These are phyloP conservation scores for Plantago ovata DNA, from an alignment of 257 asterid genomes.

Conservation along the genomic window DNA sequence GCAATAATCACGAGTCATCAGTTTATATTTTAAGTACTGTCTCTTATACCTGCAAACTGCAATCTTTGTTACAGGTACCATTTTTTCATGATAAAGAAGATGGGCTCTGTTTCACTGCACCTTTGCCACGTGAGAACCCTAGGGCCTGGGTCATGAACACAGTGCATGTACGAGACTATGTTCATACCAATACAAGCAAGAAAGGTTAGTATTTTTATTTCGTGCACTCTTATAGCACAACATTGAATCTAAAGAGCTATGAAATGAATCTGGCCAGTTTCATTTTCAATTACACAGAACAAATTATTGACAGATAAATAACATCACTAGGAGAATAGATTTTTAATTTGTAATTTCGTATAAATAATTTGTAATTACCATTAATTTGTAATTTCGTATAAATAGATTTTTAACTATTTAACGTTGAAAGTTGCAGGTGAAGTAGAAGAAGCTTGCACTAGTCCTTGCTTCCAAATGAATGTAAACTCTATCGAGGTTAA, in stretches of 20 bases:
- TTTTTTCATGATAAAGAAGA: slow-evolving; percentile 26
- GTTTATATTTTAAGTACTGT: slow-evolving; percentile 18
- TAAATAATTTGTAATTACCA: too few relatives aligned
- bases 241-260: too few relatives aligned
- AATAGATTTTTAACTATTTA: not conserved
- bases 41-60: not conserved
- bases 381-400: not conserved
- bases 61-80: slow-evolving; percentile 28
- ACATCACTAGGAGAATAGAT: too few relatives aligned
- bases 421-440: slow-evolving; percentile 24
- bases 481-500: slow-evolving; percentile 7
- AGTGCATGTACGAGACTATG: not conserved
- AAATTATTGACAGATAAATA: too few relatives aligned
- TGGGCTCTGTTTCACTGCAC: slow-evolving; percentile 9
- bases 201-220: not conserved
- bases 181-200: not conserved
- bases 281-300: too few relatives aligned
- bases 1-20: not conserved
- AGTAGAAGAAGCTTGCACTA: too few relatives aligned
- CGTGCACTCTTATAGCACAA: not conserved
- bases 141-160: slow-evolving; percentile 22
- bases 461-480: slow-evolving; percentile 11
- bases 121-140: slow-evolving; percentile 29
- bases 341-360: too few relatives aligned
- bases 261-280: too few relatives aligned